A percentile compares a stretch with the other conserved stretches of the same genome.
Evolutionary conservation across 2,329 filamentous ascomycete species (phyloP).

Genomic region (Fusarium pseudonygamai): DNA sequence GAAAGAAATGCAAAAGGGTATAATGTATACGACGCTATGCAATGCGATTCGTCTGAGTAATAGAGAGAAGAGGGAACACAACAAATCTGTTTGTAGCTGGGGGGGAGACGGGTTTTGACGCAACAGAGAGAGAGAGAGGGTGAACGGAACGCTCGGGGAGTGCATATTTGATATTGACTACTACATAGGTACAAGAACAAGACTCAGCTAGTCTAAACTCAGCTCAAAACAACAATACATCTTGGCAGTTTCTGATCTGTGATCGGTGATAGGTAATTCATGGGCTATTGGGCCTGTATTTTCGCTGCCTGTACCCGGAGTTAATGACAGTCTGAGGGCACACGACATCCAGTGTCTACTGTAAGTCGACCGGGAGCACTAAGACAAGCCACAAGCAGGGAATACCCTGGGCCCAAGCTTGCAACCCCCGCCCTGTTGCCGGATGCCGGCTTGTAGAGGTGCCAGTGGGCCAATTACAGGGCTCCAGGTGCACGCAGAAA

Average conservation of each 20-base stretch:
- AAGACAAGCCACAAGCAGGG: slow-evolving; percentile 22
- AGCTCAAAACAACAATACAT: background rate
- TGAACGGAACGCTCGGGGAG: slow-evolving; percentile 20
- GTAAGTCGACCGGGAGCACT: slow-evolving; percentile 15
- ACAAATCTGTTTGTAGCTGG: background rate
- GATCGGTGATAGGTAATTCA: background rate
- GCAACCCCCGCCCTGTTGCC: slow-evolving; percentile 10
- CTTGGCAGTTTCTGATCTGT: background rate
- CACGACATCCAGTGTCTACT: slow-evolving; percentile 22
- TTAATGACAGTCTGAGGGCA: slow-evolving; percentile 16
- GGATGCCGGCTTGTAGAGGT: slow-evolving; percentile 21
- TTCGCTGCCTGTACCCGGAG: slow-evolving; percentile 9
- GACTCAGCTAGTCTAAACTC: background rate
- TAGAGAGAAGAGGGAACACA: background rate
- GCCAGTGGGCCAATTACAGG: slow-evolving; percentile 3
- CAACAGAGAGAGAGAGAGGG: background rate
- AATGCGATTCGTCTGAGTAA: background rate
- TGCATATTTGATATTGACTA: slow-evolving; percentile 2
- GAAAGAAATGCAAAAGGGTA: background rate
- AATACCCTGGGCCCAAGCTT: slow-evolving; percentile 16
- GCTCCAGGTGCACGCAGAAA: background rate
- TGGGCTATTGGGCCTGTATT: background rate
- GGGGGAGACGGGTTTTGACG: slow-evolving; percentile 23
- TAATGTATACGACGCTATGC: background rate
- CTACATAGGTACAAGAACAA: background rate